Evolutionary conservation across 108 stramenopile genomes (phyloP), one percentile per base, ranked within the genome.

Genomic region (Cyclotella kingstonii): DNA sequence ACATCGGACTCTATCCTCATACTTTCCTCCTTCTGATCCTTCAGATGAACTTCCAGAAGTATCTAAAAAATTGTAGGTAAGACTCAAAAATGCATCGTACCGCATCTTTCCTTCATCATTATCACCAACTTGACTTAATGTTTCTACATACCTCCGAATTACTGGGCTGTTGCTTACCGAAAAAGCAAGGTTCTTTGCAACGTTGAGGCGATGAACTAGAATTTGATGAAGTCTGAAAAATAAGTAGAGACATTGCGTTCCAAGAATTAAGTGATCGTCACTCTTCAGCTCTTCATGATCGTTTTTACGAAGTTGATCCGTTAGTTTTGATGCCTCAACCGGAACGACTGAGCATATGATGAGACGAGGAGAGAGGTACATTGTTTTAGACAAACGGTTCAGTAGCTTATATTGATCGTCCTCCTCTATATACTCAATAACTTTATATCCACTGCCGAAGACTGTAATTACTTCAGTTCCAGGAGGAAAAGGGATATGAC

Each of bases 221-320:
- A 94, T 81, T 60, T 88, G 84, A 60, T 91, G 88, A 22, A 94
- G 73, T 4, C 90, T 71, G 70, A 94, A 82, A 69, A 94, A 91
- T 25, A 94, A 61, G 61, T 91, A 94, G 8, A 94, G 71, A 47
- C 81, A 85, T 70, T 94, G 93, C 6, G 93, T 89, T 52, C 93
- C 93, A 41, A 91, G 77, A 35, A 80, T 70, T 8, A 94, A 68
- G 70, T 77, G 79, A 70, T 90, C 93, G 26, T 68, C 70, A 41
- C 87, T 68, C 39, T 76, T 81, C 43, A 84, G 54, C 34, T 68
- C 74, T 23, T 85, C 79, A 8, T 63, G 58, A 54, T 94, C 93
- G 25, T 79, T 68, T 9, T 52, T 51, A 7, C 86, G 76, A 7
- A 84, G 77, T 67, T 91, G 78, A 11, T 82, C 76, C 1, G 87